These are phyloP conservation scores for Platismatia glauca DNA, from an alignment of 495 filamentous ascomycete species.

Conservation along the genomic window DNA sequence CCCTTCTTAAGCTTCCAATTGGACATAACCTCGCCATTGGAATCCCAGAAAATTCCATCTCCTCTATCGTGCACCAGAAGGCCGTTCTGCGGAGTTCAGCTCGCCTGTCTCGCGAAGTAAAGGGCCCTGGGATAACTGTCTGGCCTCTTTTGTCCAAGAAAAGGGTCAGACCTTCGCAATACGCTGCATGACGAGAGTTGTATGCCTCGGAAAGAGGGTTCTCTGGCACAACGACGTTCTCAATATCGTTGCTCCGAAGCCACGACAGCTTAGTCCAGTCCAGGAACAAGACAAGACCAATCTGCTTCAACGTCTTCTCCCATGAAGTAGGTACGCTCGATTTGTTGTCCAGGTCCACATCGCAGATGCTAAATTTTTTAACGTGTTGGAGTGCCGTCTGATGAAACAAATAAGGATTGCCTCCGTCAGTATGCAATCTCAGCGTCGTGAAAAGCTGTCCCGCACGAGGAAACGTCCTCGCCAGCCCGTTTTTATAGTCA, in stretches of 20 bases:
- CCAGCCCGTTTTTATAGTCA: background rate
- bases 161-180: background rate
- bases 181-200: background rate
- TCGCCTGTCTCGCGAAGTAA: background rate
- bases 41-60: too few relatives aligned
- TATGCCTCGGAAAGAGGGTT: background rate
- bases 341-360: background rate
- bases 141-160: background rate
- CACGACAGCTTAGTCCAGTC: background rate
- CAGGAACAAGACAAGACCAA: background rate
- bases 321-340: background rate
- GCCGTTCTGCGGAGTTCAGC: too few relatives aligned
- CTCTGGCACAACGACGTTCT: background rate
- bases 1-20: background rate
- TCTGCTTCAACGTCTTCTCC: background rate
- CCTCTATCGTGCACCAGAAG: too few relatives aligned
- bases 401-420: background rate
- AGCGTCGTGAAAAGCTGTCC: background rate
- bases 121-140: background rate
- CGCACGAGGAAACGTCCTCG: background rate
- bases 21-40: too few relatives aligned
- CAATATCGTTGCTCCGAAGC: background rate
- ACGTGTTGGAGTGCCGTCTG: background rate
- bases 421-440: background rate
- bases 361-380: background rate